These are phyloP conservation scores for Torulaspora pretoriensis DNA, from an alignment of 1,139 yeast genomes.

Conservation along the genomic window DNA sequence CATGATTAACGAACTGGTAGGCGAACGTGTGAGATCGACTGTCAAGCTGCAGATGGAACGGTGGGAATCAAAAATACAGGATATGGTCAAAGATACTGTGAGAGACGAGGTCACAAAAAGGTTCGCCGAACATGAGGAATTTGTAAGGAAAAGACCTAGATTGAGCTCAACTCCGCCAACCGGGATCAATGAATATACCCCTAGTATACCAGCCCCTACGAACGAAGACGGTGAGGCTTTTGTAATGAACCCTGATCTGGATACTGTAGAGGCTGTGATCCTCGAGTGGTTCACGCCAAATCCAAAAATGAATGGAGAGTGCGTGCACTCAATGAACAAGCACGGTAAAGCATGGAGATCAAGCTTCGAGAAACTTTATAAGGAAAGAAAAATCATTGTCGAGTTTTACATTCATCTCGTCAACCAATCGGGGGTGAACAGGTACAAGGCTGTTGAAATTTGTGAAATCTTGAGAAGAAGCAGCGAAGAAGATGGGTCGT, in stretches of 20 bases:
- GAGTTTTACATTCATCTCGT: slow-evolving; percentile 33
- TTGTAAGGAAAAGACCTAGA: slow-evolving; percentile 6
- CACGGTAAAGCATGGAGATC: slow-evolving; percentile 31
- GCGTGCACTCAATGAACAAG: slow-evolving; percentile 35
- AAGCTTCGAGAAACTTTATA: slow-evolving; percentile 24
- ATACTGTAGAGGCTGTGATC: slow-evolving; percentile 28
- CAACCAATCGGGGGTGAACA: slow-evolving; percentile 22
- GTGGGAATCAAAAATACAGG: slow-evolving; percentile 19
- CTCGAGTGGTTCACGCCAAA: slow-evolving; percentile 37
- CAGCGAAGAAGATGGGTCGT: slow-evolving; percentile 7
- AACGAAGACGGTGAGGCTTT: slow-evolving; percentile 10
- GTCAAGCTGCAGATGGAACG: slow-evolving; percentile 18
- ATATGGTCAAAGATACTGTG: slow-evolving; percentile 18
- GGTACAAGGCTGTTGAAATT: slow-evolving; percentile 29
- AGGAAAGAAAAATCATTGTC: slow-evolving; percentile 29
- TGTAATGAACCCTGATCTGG: slow-evolving; percentile 18
- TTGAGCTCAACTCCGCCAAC: slow-evolving; percentile 10
- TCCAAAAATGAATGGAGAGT: slow-evolving; percentile 26
- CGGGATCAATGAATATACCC: slow-evolving; percentile 5
- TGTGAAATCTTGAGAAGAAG: slow-evolving; percentile 21
- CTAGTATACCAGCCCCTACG: background rate
- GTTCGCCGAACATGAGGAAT: slow-evolving; percentile 6
- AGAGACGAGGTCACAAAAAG: slow-evolving; percentile 9
- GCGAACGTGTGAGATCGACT: slow-evolving; percentile 20
- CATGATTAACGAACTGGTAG: slow-evolving; percentile 32